Evolutionary conservation across 164 flowering plant species (phyloP), one percentile per base, ranked within the genome.

Genomic region (Stephania japonica): DNA sequence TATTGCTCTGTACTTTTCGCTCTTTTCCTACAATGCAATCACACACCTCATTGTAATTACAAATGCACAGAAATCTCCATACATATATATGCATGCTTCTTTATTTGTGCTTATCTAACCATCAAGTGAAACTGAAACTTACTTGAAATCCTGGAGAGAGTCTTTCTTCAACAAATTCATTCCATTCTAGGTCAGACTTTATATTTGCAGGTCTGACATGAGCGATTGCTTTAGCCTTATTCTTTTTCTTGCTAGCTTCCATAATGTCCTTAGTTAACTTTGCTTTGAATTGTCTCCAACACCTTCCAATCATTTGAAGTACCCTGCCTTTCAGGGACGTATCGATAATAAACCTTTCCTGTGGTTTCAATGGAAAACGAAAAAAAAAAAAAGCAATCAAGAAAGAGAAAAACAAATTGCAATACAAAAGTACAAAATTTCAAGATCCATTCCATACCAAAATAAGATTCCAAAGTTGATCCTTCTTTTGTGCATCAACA

Each of bases 211-310:
- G 62, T 21, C 62, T 56, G 5, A 56, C 21, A 56, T 4, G 16
- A 19, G 62, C 18, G 16, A 56, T 10, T 16, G 62, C 14, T 16
- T 16, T 56, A 56, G 62, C 19, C 21, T 56, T 13, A 56, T 56
- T n/a, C 21, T 16, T 19, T 56, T 56, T 56, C 62, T 56, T 56
- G 62, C 19, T 13, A 56, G 62, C 62, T 56, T 19, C n/a, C 5
- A 16, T 56, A 56, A 56, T 56, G n/a, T 56, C 21, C 62, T 56
- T 56, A 1, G 62, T 56, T 56, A 56, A 16, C 5, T 19, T 56
- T 56, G 62, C 62, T 56, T 56, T 56, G 62, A 16, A 56, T 56
- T 16, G 62, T 56, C 62, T 56, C 62, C 62, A 56, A 56, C 62
- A 13, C 62, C 21, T 56, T 56, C 62, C 62, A 6, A 56, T 56